phyloP scores from a whole-genome alignment of 257 asterid genomes.

The Solanum acaule region DNA sequence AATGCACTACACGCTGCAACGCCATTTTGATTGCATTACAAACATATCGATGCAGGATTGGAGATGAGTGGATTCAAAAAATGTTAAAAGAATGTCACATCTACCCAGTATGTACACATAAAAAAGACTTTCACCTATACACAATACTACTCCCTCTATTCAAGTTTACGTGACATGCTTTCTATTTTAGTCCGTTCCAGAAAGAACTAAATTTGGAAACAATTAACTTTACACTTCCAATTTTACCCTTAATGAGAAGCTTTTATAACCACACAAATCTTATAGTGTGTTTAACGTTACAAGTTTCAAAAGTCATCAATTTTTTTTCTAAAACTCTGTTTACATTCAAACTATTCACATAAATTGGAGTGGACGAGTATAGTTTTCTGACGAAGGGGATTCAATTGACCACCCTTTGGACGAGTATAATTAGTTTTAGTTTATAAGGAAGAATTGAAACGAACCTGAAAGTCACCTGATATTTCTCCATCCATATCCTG shows the following conservation, averaged over 20 bases:
- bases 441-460: neutral
- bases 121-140: neutral
- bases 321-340: neutral
- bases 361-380: neutral
- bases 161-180: neutral
- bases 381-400: neutral
- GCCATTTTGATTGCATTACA: neutral
- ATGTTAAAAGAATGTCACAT: neutral
- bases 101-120: neutral
- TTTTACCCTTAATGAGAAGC: neutral
- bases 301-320: too few relatives aligned
- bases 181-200: neutral
- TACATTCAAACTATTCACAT: neutral
- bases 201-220: neutral
- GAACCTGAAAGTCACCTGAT: conserved; percentile 46
- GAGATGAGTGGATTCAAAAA: neutral
- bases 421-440: neutral
- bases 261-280: neutral
- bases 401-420: neutral
- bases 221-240: neutral
- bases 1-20: conserved; percentile 47
- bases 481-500: conserved; percentile 68
- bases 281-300: neutral
- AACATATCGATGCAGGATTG: neutral
- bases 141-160: neutral